Evolutionary conservation across 495 filamentous ascomycete species (phyloP).

Genomic region (Hypoxylon perforatum): DNA sequence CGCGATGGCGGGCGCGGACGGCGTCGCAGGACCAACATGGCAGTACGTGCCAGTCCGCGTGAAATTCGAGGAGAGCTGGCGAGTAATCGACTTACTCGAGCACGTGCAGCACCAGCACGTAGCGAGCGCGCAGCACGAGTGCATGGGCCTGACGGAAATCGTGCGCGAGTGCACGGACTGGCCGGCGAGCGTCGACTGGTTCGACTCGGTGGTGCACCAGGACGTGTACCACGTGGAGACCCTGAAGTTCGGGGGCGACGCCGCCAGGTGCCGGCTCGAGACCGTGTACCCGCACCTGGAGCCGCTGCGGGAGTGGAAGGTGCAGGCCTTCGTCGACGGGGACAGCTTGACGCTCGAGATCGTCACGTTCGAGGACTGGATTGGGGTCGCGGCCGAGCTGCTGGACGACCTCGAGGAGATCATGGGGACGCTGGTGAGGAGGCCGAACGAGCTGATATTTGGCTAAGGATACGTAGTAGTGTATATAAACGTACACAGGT

Average conservation of each 20-base stretch:
- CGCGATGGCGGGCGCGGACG: constrained; percentile 56
- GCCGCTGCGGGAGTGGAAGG: constrained; percentile 58
- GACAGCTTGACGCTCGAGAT: constrained; percentile 56
- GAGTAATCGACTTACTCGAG: constrained; percentile 46
- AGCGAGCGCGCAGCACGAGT: constrained; percentile 49
- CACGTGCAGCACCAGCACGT: constrained; percentile 53
- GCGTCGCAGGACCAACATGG: constrained; percentile 58
- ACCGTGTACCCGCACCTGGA: constrained; percentile 58
- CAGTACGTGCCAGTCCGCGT: constrained; percentile 57
- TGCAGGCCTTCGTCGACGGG: constrained; percentile 55
- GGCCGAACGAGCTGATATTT: constrained; percentile 40
- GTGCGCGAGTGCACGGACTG: constrained; percentile 43
- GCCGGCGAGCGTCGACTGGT: constrained; percentile 42
- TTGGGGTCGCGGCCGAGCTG: constrained; percentile 47
- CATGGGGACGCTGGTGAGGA: constrained; percentile 42
- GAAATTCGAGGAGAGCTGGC: constrained; percentile 41
- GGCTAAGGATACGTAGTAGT: not conserved
- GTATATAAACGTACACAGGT: not conserved
- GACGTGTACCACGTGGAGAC: constrained; percentile 57
- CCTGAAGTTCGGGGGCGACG: constrained; percentile 44
- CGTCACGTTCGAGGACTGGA: constrained; percentile 56
- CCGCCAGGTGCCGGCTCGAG: constrained; percentile 47
- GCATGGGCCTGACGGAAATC: constrained; percentile 51
- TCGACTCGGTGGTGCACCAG: constrained; percentile 60
- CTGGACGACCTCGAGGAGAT: constrained; percentile 49